Evolutionary conservation across 345 rosid species (phyloP).

Genomic region (Atalantia buxifolia): DNA sequence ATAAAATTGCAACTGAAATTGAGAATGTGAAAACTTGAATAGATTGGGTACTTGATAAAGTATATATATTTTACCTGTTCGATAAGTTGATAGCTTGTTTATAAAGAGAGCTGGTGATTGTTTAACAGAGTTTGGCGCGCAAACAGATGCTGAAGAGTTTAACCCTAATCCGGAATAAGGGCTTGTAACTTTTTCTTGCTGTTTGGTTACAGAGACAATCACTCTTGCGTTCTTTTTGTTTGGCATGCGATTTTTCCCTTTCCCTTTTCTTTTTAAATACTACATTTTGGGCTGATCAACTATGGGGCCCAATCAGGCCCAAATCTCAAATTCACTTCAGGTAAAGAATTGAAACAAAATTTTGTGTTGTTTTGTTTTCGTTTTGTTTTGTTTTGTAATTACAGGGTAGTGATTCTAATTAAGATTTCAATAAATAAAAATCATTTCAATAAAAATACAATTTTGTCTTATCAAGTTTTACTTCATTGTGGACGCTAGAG

Average conservation of each 20-base stretch:
- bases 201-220: conserved; percentile 52
- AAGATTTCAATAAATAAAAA: too few relatives aligned
- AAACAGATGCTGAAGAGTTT: conserved; percentile 22
- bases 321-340: too few relatives aligned
- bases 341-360: too few relatives aligned
- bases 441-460: too few relatives aligned
- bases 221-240: background rate
- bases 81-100: background rate
- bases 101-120: background rate
- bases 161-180: conserved; percentile 58
- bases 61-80: conserved; percentile 15
- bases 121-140: conserved; percentile 43
- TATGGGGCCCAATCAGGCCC: background rate
- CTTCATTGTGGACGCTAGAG: background rate
- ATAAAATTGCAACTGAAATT: background rate
- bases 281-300: background rate
- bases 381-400: too few relatives aligned
- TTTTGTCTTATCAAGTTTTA: too few relatives aligned
- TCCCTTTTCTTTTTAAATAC: too few relatives aligned
- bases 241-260: background rate
- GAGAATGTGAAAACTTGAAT: background rate
- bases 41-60: background rate
- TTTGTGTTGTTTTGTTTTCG: too few relatives aligned
- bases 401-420: too few relatives aligned
- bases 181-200: conserved; percentile 2